phyloP scores from a whole-genome alignment of 176 grass and related monocot species.

The Tuctoria greenei region DNA sequence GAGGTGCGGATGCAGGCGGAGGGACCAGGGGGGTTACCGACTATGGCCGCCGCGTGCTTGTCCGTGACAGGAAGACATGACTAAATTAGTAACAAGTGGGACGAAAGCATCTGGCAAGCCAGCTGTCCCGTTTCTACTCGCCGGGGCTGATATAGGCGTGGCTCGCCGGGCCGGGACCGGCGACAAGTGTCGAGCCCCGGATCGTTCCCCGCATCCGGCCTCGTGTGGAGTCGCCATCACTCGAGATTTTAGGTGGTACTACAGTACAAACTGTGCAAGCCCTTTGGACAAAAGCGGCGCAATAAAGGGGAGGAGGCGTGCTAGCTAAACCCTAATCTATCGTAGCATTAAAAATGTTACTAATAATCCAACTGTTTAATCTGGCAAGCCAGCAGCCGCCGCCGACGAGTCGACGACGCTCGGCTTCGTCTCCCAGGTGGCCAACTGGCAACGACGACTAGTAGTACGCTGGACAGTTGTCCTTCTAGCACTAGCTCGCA shows the following conservation, averaged over 20 bases:
- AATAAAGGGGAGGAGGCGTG: background rate
- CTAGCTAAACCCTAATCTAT: slow-evolving; percentile 11
- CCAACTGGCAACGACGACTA: no score
- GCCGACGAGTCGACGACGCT: background rate
- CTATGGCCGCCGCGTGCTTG: slow-evolving; percentile 5
- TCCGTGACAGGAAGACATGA: slow-evolving; percentile 33
- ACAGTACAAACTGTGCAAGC: slow-evolving; percentile 20
- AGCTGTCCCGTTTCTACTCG: background rate
- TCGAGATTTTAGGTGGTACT: slow-evolving; percentile 32
- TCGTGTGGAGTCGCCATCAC: slow-evolving; percentile 32
- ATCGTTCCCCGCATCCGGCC: slow-evolving; percentile 18
- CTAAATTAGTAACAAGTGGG: slow-evolving; percentile 11
- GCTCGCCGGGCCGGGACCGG: background rate
- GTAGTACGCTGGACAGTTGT: no score
- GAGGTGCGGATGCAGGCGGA: background rate
- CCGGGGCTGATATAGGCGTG: slow-evolving; percentile 4
- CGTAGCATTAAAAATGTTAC: no score
- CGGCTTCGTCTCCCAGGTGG: no score
- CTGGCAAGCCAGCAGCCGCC: no score
- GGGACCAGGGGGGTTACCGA: slow-evolving; percentile 12
- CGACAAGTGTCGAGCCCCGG: slow-evolving; percentile 37
- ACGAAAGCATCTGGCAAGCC: background rate
- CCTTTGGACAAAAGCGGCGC: slow-evolving; percentile 36
- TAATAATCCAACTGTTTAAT: no score
- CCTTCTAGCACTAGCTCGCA: no score